A percentile compares a stretch with the other conserved stretches of the same genome.
Evolutionary conservation across 257 asterid genomes (phyloP).

Genomic region (Solanum chmielewskii): DNA sequence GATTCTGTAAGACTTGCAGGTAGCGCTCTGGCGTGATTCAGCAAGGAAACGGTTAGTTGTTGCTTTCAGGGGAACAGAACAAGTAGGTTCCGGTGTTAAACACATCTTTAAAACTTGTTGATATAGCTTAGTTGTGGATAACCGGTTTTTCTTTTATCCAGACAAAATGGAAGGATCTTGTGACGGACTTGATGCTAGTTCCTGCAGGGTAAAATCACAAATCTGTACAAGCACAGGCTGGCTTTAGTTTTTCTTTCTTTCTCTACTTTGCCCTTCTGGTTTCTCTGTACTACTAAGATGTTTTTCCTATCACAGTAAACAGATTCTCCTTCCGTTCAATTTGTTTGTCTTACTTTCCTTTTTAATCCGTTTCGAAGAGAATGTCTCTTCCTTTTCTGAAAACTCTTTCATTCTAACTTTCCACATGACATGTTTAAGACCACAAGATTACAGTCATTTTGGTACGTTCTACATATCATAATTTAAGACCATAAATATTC

Average conservation of each 20-base stretch:
- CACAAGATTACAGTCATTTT: too few species aligned
- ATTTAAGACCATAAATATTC: too few species aligned
- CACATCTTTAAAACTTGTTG: background rate
- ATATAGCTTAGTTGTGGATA: background rate
- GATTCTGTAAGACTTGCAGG: constrained; percentile 35
- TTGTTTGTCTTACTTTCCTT: too few species aligned
- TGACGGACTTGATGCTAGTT: constrained; percentile 82
- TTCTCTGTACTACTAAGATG: background rate
- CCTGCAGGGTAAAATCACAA: constrained; percentile 69
- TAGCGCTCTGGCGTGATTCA: constrained; percentile 88
- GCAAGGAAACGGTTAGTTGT: constrained; percentile 71
- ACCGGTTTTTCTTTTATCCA: constrained; percentile 26
- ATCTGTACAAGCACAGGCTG: background rate
- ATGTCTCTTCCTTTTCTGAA: too few species aligned
- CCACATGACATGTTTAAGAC: too few species aligned
- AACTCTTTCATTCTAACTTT: too few species aligned
- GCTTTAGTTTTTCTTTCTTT: background rate
- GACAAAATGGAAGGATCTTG: constrained; percentile 91
- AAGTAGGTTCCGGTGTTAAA: constrained; percentile 36
- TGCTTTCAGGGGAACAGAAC: constrained; percentile 99
- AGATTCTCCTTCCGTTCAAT: background rate
- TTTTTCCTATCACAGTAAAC: background rate
- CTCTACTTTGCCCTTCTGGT: background rate
- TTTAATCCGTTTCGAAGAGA: too few species aligned
- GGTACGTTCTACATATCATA: too few species aligned